Base-by-base conservation (phyloP, 1,284 basidiomycete genomes). In the Neonothopanus nambi region DNA sequence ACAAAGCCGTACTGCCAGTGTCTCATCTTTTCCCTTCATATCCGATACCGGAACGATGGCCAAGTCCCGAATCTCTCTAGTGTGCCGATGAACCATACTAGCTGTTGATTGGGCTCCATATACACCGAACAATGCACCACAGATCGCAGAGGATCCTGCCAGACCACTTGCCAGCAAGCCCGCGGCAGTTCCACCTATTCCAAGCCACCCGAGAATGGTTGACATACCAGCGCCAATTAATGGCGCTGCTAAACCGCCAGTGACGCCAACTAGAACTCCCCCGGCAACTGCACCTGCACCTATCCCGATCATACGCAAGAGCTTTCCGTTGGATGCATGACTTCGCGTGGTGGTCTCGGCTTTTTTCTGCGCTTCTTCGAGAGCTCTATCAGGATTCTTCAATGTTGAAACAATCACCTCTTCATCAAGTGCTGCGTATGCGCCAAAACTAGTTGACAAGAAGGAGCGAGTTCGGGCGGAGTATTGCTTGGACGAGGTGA, bases 181-280 rank as follows among this genome's bases (percentile, higher is more conserved):
- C 5, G 76, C 71, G 2, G 78, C 72, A 1, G 79, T 81, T 1
- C 81, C 81, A 24, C 82, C 81, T 11, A 84, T 63, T 0, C 81
- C 82, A 0, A 83, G 61, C 63, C 72, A 76, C 0, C 78, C 78
- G 13, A 84, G 67, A 5, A 82, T 58, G 18, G 75, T 73, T 1
- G 74, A 68, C 8, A 82, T 72, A 4, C 75, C 78, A 18, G 79
- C 80, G n/a, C 81, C 81, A 11, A 84, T 79, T 1, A 83, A 61
- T 13, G 81, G 81, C 9, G 82, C 82, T 3, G 81, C 81, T 7
- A 83, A 69, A 7, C 82, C 75, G 46, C 72, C 82, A 20, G 81
- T 82, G 15, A 84, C 72, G 5, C 81, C 82, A 6, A 84, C 68
- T 33, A 84, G 68, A 18, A 81, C 73, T 13, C 81, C 81, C 5